These are phyloP conservation scores for Cucurbita moschata DNA, from an alignment of 306 rosid species.

Conservation along the genomic window DNA sequence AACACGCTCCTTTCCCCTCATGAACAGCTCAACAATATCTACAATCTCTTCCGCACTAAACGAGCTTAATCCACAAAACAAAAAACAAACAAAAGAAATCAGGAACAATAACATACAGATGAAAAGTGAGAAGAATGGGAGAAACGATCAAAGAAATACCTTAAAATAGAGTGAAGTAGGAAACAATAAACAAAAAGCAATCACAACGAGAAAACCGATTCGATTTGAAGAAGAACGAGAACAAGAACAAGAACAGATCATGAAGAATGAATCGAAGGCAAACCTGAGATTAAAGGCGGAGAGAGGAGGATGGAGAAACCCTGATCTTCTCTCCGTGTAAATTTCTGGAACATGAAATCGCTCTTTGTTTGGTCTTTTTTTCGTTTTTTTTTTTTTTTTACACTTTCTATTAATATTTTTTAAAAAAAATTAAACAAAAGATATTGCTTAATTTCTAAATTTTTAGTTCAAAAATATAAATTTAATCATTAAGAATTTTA, in stretches of 20 bases:
- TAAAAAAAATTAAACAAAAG: too few species aligned
- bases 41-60: background rate
- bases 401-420: too few species aligned
- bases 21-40: background rate
- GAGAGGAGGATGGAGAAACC: constrained; percentile 3
- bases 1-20: background rate
- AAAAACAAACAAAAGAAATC: background rate
- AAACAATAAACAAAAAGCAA: background rate
- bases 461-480: too few species aligned
- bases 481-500: too few species aligned
- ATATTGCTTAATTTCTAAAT: too few species aligned
- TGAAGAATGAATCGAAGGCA: background rate
- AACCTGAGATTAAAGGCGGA: constrained; percentile 5
- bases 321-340: constrained; percentile 2
- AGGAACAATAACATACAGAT: background rate
- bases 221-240: background rate
- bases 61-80: background rate
- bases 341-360: background rate
- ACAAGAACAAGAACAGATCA: background rate
- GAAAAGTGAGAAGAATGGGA: background rate
- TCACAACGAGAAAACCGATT: background rate
- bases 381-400: background rate
- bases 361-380: background rate
- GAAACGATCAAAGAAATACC: background rate
- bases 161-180: background rate